Percentiles rank a stretch among this genome's conserved stretches.
These are phyloP conservation scores for Russula lepida DNA, from an alignment of 768 basidiomycete genomes.

Conservation along the genomic window DNA sequence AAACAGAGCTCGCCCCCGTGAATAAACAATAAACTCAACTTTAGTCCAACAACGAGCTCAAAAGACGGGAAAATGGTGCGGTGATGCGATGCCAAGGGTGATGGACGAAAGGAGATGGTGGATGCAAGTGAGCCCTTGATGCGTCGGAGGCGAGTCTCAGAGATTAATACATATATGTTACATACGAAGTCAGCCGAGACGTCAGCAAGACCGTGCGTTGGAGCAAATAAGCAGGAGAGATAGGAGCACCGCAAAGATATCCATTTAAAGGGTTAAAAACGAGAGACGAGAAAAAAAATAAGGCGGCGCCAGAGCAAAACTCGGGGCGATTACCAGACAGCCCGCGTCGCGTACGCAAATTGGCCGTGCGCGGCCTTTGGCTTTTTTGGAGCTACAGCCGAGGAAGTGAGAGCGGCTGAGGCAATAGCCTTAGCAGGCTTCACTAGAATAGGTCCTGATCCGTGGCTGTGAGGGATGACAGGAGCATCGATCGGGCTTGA, in stretches of 20 bases:
- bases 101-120: neutral
- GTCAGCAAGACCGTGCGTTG: neutral
- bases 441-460: neutral
- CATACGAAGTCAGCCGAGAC: neutral
- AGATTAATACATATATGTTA: constrained; percentile 18
- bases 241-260: neutral
- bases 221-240: neutral
- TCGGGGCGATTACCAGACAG: constrained; percentile 11
- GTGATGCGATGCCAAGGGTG: neutral
- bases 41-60: constrained; percentile 11
- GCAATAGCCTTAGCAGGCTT: constrained; percentile 4
- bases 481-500: constrained; percentile 8
- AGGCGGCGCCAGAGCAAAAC: neutral
- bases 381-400: constrained; percentile 3
- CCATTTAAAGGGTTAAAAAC: neutral
- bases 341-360: constrained; percentile 14
- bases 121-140: constrained; percentile 6
- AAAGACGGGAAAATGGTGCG: neutral
- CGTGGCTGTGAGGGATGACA: constrained; percentile 10
- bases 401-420: neutral
- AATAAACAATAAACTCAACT: constrained; percentile 10
- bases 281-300: neutral
- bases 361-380: constrained; percentile 15
- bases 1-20: constrained; percentile 3
- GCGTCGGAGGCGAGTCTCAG: constrained; percentile 10